Percentiles rank a stretch among this genome's conserved stretches.
These are phyloP conservation scores for Alternaria triticimaculans DNA, from an alignment of 2,329 filamentous ascomycete genomes.

Conservation along the genomic window DNA sequence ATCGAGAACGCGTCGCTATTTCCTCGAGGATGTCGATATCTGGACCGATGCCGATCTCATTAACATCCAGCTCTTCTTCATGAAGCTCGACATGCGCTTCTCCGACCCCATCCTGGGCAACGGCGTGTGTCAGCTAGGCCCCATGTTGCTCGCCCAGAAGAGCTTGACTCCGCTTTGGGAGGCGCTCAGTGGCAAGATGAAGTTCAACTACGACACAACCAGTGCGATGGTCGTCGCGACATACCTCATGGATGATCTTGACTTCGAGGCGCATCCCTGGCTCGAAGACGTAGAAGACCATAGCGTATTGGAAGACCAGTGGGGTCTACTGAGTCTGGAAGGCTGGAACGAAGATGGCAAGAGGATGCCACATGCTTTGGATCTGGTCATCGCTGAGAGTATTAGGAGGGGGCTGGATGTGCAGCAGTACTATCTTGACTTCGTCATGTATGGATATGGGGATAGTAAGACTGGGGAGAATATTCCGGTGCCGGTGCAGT, in stretches of 20 bases:
- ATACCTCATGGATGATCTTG: slow-evolving; percentile 28
- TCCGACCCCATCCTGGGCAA: slow-evolving; percentile 66
- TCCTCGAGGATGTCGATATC: slow-evolving; percentile 60
- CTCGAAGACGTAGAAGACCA: slow-evolving; percentile 32
- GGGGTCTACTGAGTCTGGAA: slow-evolving; percentile 46
- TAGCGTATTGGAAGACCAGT: slow-evolving; percentile 36
- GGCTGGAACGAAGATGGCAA: slow-evolving; percentile 64
- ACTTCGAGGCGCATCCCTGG: slow-evolving; percentile 24
- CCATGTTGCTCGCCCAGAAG: slow-evolving; percentile 63
- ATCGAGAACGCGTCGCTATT: slow-evolving; percentile 55
- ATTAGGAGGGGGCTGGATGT: slow-evolving; percentile 60
- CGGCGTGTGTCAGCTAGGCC: slow-evolving; percentile 46
- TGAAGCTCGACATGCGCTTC: slow-evolving; percentile 76
- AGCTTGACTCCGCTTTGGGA: slow-evolving; percentile 49
- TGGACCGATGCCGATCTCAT: slow-evolving; percentile 69
- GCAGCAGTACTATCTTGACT: slow-evolving; percentile 61
- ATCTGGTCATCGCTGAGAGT: slow-evolving; percentile 58
- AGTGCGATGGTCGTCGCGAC: slow-evolving; percentile 27
- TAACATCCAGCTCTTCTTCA: slow-evolving; percentile 67
- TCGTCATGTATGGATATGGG: slow-evolving; percentile 69
- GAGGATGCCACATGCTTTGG: slow-evolving; percentile 53
- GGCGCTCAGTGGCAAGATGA: slow-evolving; percentile 60
- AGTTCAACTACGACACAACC: slow-evolving; percentile 46
- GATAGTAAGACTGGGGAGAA: slow-evolving; percentile 59
- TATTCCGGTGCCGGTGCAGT: slow-evolving; percentile 55